Base-by-base conservation (phyloP, 306 rosid genomes). In the Luffa acutangula region DNA sequence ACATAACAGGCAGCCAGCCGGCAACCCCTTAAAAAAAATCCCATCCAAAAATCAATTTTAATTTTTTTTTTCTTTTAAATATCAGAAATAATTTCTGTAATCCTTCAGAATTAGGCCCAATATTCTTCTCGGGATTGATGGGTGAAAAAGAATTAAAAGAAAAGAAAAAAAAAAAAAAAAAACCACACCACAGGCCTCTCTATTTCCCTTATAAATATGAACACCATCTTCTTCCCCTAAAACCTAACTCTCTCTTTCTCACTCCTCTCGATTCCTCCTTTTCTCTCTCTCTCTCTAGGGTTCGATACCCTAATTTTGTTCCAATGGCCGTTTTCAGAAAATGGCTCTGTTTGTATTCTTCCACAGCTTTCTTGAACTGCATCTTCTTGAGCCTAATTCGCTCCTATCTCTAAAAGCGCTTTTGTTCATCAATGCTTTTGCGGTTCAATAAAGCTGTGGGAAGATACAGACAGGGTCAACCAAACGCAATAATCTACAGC, bases 301-400 rank as follows among this genome's bases (percentile, higher is more conserved):
- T 71, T 57, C 78, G 48, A 54, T 81, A 18, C 31, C 6, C 59
- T 51, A 57, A 54, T 63, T 13, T 66, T 11, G n/a, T 12, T 54
- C 77, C 53, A 65, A 76, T 86, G 90, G 57, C 25, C 31, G 7
- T 43, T 20, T 25, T 18, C 9, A 69, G 3, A 69, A 39, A 69
- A 75, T 93, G 97, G 82, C 79, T 85, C 97, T 96, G 87, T 89
- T 87, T 87, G 93, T 91, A 90, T 93, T 93, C 89, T 96, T 96
- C 99, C 99, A 96, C 99, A 96, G 99, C 99, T 96, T 96, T 96
- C 99, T 96, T 96, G 99, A 96, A 96, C 99, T 91, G 99, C 99
- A 91, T 90, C 88, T 17, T 64, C 54, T 15, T 15, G 67, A 54
- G 33, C 58, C 33, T 5, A 11, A 67, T 63, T 76, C 10, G 17